Percentiles rank a stretch among this genome's conserved stretches.
Evolutionary conservation across 306 rosid genomes (phyloP).

Genomic region (Begonia fuchsioides): DNA sequence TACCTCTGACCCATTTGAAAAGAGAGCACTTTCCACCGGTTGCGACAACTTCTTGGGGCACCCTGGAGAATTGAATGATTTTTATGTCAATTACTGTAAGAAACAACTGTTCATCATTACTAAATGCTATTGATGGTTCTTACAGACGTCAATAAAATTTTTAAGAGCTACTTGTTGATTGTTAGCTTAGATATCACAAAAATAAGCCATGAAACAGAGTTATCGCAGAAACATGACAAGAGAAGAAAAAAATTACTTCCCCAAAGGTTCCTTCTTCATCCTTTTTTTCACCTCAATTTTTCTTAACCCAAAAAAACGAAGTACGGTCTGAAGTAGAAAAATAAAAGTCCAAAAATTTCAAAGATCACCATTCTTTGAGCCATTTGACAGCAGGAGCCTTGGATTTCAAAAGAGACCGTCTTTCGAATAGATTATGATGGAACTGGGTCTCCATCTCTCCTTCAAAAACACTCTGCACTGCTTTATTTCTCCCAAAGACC

Average conservation of each 20-base stretch:
- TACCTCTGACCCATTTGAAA: conserved; percentile 87
- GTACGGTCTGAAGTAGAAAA: background rate
- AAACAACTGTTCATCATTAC: background rate
- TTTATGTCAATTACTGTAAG: background rate
- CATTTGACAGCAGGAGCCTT: conserved; percentile 69
- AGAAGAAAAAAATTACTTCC: background rate
- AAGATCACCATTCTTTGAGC: conserved; percentile 58
- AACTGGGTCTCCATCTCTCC: conserved; percentile 61
- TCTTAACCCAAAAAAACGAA: conserved; percentile 1
- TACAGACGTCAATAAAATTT: background rate
- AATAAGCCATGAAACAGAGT: background rate
- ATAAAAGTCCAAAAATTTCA: background rate
- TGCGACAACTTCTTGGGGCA: conserved; percentile 91
- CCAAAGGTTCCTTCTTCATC: background rate
- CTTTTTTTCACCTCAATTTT: background rate
- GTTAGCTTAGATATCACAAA: background rate
- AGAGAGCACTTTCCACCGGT: conserved; percentile 83
- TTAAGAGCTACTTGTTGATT: background rate
- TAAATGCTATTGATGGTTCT: background rate
- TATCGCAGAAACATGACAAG: background rate
- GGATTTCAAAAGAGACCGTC: conserved; percentile 57
- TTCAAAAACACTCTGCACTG: background rate
- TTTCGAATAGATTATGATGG: conserved; percentile 40
- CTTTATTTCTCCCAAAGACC: background rate
- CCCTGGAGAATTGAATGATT: conserved; percentile 30